Evolutionary conservation across 257 asterid genomes (phyloP).

Genomic region (Solanum infundibuliforme): DNA sequence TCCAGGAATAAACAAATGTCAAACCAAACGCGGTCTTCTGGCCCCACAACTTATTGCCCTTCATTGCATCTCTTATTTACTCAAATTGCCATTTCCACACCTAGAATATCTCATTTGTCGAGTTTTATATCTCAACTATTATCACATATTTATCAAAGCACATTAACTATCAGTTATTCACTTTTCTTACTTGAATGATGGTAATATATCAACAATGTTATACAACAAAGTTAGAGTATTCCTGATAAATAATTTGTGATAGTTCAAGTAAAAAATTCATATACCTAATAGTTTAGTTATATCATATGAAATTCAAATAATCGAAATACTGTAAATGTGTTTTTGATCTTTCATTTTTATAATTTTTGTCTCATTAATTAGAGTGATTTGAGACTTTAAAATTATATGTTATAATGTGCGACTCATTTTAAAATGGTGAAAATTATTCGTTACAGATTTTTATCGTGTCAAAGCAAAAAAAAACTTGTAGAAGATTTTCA

Average conservation of each 20-base stretch:
- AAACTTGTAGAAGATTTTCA: too few species aligned
- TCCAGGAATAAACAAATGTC: neutral
- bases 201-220: neutral
- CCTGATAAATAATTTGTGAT: neutral
- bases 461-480: too few species aligned
- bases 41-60: neutral
- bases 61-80: neutral
- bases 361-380: neutral
- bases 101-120: too few species aligned
- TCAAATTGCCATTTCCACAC: neutral
- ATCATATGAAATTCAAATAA: neutral
- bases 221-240: neutral
- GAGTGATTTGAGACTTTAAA: neutral
- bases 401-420: neutral
- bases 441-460: too few species aligned
- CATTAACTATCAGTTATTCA: too few species aligned
- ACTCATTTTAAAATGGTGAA: neutral
- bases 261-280: accelerated
- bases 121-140: too few species aligned
- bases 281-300: neutral
- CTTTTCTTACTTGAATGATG: neutral
- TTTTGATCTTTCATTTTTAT: neutral
- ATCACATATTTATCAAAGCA: too few species aligned
- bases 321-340: accelerated
- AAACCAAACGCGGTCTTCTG: neutral